A percentile compares a stretch with the other conserved stretches of the same genome.
Conservation (phyloP, 2,329 filamentous ascomycete genomes). For the Xylariaceae sp. region DNA sequence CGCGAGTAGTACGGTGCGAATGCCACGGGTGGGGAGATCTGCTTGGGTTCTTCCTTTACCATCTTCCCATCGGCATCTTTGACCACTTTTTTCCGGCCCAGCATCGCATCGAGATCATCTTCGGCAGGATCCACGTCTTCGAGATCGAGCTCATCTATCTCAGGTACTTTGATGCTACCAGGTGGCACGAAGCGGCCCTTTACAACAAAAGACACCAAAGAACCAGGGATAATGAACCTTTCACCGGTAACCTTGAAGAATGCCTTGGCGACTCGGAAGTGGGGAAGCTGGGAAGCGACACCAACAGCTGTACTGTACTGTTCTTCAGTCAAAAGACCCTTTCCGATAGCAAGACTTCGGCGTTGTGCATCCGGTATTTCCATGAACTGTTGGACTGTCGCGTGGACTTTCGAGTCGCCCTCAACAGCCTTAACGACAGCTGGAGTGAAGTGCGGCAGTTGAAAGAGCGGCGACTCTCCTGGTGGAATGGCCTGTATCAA, state of each 20-base stretch:
- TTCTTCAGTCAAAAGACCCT: constrained; percentile 65
- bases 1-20: constrained; percentile 87
- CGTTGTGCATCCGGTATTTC: constrained; percentile 71
- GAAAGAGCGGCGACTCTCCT: constrained; percentile 78
- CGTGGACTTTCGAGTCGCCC: constrained; percentile 68
- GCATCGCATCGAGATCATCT: constrained; percentile 81
- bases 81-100: constrained; percentile 66
- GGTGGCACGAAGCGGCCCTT: constrained; percentile 93
- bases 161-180: constrained; percentile 69
- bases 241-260: constrained; percentile 99
- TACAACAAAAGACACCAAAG: constrained; percentile 88
- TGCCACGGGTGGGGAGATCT: constrained; percentile 76
- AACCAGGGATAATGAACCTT: constrained; percentile 85
- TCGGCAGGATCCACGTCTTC: constrained; percentile 91
- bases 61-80: constrained; percentile 58
- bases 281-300: constrained; percentile 80
- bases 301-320: constrained; percentile 73
- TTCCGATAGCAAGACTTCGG: constrained; percentile 64
- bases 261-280: constrained; percentile 79
- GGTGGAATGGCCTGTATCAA: constrained; percentile 87
- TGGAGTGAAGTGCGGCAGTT: constrained; percentile 82
- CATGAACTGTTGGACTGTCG: constrained; percentile 87
- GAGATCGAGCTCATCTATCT: constrained; percentile 72
- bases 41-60: constrained; percentile 55
- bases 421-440: constrained; percentile 63